A percentile compares a stretch with the other conserved stretches of the same genome.
phyloP scores from a whole-genome alignment of 495 filamentous ascomycete species.

The Neurospora sublineolata region DNA sequence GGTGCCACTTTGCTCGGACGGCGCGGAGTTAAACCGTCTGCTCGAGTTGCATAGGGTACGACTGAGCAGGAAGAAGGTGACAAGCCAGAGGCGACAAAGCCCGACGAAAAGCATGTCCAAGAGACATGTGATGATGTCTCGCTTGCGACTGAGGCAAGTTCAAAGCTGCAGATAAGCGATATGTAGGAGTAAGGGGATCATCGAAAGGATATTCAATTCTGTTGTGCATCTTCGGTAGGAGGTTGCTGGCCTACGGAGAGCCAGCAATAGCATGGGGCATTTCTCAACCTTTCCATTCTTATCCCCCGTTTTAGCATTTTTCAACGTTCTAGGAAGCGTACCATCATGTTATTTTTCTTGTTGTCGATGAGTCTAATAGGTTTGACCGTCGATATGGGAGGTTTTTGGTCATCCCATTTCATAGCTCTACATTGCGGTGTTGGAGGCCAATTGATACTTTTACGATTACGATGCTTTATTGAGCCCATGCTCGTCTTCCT shows the following conservation, averaged over 20 bases:
- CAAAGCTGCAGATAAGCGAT: not conserved
- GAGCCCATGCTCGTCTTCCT: not conserved
- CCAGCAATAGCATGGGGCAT: not conserved
- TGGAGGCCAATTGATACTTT: not conserved
- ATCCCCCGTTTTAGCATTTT: not conserved
- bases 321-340: not conserved
- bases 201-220: not conserved
- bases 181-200: not conserved
- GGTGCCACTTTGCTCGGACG: constrained; percentile 79
- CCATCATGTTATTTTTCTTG: not conserved
- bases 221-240: not conserved
- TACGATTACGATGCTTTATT: not conserved
- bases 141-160: not conserved
- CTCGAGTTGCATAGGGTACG: constrained; percentile 26
- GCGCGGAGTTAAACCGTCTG: constrained; percentile 43
- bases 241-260: not conserved
- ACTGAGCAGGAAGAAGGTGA: not conserved
- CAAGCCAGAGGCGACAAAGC: not conserved
- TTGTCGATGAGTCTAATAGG: not conserved
- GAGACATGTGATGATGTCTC: not conserved
- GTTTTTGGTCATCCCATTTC: not conserved
- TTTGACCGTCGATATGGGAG: not conserved
- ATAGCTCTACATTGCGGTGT: not conserved
- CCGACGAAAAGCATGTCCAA: not conserved
- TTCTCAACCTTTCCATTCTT: not conserved